A percentile compares a stretch with the other conserved stretches of the same genome.
Evolutionary conservation across 2,329 filamentous ascomycete species (phyloP).

Genomic region (Cladosporium sp.): DNA sequence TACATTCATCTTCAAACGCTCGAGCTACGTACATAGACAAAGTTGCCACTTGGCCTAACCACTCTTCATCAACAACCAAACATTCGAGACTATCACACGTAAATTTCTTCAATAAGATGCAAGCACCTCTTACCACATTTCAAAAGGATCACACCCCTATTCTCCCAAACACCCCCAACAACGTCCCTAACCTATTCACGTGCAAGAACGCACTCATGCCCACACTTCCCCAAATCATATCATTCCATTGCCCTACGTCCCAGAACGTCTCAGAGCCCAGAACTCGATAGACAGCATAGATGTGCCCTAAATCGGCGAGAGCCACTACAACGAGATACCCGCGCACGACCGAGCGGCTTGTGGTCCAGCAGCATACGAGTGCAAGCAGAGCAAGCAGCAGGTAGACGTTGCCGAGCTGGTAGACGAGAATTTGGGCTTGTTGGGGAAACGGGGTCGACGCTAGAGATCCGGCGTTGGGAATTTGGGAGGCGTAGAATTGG

Average conservation of each 20-base stretch:
- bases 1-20: background rate
- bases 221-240: slow-evolving; percentile 25
- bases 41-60: background rate
- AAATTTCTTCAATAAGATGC: background rate
- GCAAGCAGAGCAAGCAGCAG: slow-evolving; percentile 24
- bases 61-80: background rate
- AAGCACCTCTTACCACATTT: background rate
- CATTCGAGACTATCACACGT: background rate
- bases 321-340: slow-evolving; percentile 23
- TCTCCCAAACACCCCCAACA: slow-evolving; percentile 22
- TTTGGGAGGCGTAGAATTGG: slow-evolving; percentile 23
- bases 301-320: slow-evolving; percentile 24
- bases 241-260: slow-evolving; percentile 21
- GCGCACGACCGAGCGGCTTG: slow-evolving; percentile 13
- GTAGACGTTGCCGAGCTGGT: slow-evolving; percentile 22
- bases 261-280: slow-evolving; percentile 21
- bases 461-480: slow-evolving; percentile 13
- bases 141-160: background rate
- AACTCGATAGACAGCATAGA: slow-evolving; percentile 23
- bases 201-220: slow-evolving; percentile 22
- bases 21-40: background rate
- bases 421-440: slow-evolving; percentile 22
- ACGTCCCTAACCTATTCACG: slow-evolving; percentile 21
- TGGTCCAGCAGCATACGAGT: slow-evolving; percentile 27
- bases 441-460: slow-evolving; percentile 13